Evolutionary conservation across 2,329 filamentous ascomycete genomes (phyloP), one percentile per base, ranked within the genome.

Genomic region (Alternaria conjuncta): DNA sequence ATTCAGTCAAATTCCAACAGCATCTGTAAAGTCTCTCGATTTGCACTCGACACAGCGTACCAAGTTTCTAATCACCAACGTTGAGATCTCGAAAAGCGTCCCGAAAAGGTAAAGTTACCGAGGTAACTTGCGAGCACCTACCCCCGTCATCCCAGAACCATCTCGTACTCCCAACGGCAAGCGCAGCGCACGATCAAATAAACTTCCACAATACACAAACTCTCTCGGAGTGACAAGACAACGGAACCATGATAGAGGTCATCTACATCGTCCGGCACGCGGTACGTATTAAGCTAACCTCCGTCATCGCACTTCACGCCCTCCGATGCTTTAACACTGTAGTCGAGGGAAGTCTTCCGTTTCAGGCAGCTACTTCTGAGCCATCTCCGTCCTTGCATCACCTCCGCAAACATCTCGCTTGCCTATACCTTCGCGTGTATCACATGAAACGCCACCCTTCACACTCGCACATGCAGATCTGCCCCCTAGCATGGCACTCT

Each of bases 241-340:
- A 26, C 56, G 18, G 32, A 47, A 73, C 49, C 32, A 79, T 80
- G 77, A 75, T 86, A 62, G 83, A 86, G 71, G 78, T 78, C 12
- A 82, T 86, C 61, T 85, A 85, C 71, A 78, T 85, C 56, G 81
- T 84, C 25, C 76, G 84, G 54, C 84, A 86, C 71, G 84, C 83
- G 28, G 84, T 85, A 82, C 78, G 84, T 84, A 71, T 57, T n/a
- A 55, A 66, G 63, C 60, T 61, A 50, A 55, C 30, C 25, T 46
- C 62, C 55, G 57, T 64, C 51, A 51, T 53, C 61, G 55, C 32
- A 21, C 55, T 55, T 21, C 18, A 55, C 57, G 60, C 63, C 55
- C n/a, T 53, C 51, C 55, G 56, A 32, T 57, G 56, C 28, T 58
- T 61, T 65, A 58, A 64, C 60, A 59, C 55, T 55, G 25, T 18